Evolutionary conservation across 441 rosid species (phyloP), one percentile per base, ranked within the genome.

Genomic region (Dalechampia spathulata): DNA sequence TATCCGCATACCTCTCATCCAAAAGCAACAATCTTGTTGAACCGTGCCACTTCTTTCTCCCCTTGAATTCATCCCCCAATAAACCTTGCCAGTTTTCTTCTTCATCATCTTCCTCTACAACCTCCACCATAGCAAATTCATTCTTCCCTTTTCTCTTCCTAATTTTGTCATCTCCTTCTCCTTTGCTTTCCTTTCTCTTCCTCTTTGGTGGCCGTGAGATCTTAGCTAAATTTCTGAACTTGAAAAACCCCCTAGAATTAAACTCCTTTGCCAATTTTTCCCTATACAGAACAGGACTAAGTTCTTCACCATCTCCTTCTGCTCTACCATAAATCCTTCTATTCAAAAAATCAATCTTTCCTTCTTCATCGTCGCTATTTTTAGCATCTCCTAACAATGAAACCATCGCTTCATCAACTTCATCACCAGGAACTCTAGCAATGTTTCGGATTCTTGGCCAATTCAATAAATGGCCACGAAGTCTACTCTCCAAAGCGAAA

Each of bases 381-480:
- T 20, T 49, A 25, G 49, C 32, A 23, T 43, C 64, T 20, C 69
- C 76, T 12, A 91, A 51, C 6, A 86, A 60, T 43, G 70, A 57
- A 34, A 52, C 61, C 21, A 83, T 40, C 15, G 71, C 78, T 11
- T 73, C 70, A 3, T 84, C 95, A 16, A 88, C 61, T 37, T 88
- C 96, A 19, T 86, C 98, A 7, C 94, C 96, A 0, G 84, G 82
- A 11, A 88, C 90, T 40, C 91, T 81, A 34, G 96, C 91, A 49
- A 92, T 76, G 74, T 92, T 92, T 51, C 73, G 78, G 52, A 88
- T 63, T 25, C 95, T 75, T 4, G 96, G 94, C 96, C 98, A 91
- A 60, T 91, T 91, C 57, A 91, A 80, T 25, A 91, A 83, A 76
- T 88, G 98, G 27, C 98, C 95, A 17, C 98, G 88, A 68, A 92